Base-by-base conservation (phyloP, 2,329 filamentous ascomycete genomes). In the Nemania sp. region DNA sequence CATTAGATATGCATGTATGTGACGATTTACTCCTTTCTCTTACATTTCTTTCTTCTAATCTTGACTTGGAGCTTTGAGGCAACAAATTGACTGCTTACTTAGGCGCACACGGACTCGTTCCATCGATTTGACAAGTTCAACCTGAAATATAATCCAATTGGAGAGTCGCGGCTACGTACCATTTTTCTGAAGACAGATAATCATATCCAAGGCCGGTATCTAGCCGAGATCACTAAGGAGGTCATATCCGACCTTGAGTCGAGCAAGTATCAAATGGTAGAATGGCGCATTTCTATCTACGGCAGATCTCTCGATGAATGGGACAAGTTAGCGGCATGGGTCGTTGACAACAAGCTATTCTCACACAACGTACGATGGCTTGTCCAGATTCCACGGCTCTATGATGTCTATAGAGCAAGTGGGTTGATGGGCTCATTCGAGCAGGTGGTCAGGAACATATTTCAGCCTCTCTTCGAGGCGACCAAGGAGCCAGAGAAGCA, bases 101-200 rank as follows among this genome's bases (percentile, higher is more conserved):
- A 90, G 86, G 93, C 94, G 20, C 94, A 99, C 68, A 97, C 91
- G 9, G 94, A 99, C 72, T 95, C 91, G 0, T 99, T 99, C 75
- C 94, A 99, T 73, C 90, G 94, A 3, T 99, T 99, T 70, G 94
- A 99, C 78, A 99, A 99, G 72, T 99, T 99, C 80, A 99, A 99
- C 70, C 78, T 99, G 52, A 99, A 99, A 71, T 99, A 99, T 70
- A 99, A 99, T 64, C 94, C 94, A 1, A 86, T 99, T 57, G 94
- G 94, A 44, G 94, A 99, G 73, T 97, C 94, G 37, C 86, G 94
- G 50, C 77, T 99, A 52, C 86, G 94, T 66, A 96, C 94, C n/a
- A 99, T 99, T 64, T 99, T 99, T 71, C 77, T 99, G 49, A 99
- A 99, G 77, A 99, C 94, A 8, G 94, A 99, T 73, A 99, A 99